phyloP scores from a whole-genome alignment of 2,329 filamentous ascomycete species.

The Eurotiales sp. region DNA sequence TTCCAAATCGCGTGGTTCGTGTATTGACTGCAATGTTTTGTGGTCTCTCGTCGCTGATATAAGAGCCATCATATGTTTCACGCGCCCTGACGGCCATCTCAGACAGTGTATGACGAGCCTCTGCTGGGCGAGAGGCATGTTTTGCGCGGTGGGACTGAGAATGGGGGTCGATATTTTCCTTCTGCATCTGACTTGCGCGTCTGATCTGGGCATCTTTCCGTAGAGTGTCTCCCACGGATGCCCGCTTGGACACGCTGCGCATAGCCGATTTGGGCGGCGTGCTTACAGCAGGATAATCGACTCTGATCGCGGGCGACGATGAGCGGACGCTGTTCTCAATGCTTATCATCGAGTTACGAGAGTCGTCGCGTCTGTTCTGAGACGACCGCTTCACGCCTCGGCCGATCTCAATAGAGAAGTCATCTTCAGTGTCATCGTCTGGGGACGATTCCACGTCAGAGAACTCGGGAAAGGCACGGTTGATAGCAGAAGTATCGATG shows the following conservation, averaged over 20 bases:
- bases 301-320: conserved; percentile 37
- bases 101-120: conserved; percentile 49
- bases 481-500: conserved; percentile 46
- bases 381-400: conserved; percentile 44
- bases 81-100: conserved; percentile 54
- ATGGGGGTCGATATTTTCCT: conserved; percentile 35
- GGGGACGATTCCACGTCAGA: conserved; percentile 40
- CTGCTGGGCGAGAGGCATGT: conserved; percentile 21
- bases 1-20: conserved; percentile 55
- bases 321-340: conserved; percentile 44
- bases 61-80: conserved; percentile 51
- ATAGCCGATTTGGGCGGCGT: conserved; percentile 34
- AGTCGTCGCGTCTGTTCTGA: conserved; percentile 42
- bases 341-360: conserved; percentile 48
- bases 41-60: conserved; percentile 49
- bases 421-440: conserved; percentile 43
- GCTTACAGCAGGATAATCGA: conserved; percentile 32
- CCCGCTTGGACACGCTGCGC: conserved; percentile 26
- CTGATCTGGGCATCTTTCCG: conserved; percentile 40
- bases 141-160: conserved; percentile 33
- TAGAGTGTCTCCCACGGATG: conserved; percentile 28
- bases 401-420: conserved; percentile 55
- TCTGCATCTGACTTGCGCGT: conserved; percentile 38
- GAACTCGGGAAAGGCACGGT: conserved; percentile 47
- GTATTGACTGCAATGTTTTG: conserved; percentile 40